These are phyloP conservation scores for Agrocybe pediades DNA, from an alignment of 768 basidiomycete genomes.

Conservation along the genomic window DNA sequence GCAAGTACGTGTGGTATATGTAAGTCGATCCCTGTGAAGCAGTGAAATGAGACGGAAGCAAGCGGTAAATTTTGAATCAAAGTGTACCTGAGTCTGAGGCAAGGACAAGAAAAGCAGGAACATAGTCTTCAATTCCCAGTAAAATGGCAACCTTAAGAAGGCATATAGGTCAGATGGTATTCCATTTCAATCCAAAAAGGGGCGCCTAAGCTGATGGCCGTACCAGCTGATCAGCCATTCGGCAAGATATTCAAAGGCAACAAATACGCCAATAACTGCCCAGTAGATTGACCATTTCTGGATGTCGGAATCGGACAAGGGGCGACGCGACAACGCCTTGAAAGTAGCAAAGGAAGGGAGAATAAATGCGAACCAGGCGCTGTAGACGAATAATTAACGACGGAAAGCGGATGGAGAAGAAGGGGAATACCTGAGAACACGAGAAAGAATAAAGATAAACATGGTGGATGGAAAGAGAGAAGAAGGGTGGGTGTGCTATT, in stretches of 20 bases:
- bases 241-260: slow-evolving; percentile 62
- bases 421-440: slow-evolving; percentile 44
- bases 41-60: slow-evolving; percentile 7
- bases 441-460: slow-evolving; percentile 52
- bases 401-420: not conserved
- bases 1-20: slow-evolving; percentile 59
- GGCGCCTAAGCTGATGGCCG: slow-evolving; percentile 18
- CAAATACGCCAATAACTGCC: slow-evolving; percentile 59
- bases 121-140: slow-evolving; percentile 72
- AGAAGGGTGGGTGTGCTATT: slow-evolving; percentile 10
- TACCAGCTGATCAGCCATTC: slow-evolving; percentile 72
- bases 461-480: slow-evolving; percentile 29
- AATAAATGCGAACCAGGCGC: slow-evolving; percentile 73
- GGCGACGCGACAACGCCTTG: slow-evolving; percentile 62
- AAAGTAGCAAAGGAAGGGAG: slow-evolving; percentile 66
- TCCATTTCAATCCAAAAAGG: slow-evolving; percentile 7
- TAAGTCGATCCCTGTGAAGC: slow-evolving; percentile 62
- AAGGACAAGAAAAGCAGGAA: slow-evolving; percentile 69
- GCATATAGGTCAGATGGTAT: slow-evolving; percentile 13
- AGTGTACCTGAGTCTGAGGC: slow-evolving; percentile 65
- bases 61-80: not conserved
- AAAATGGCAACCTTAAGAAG: slow-evolving; percentile 67
- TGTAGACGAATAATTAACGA: slow-evolving; percentile 22
- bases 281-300: slow-evolving; percentile 66
- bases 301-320: slow-evolving; percentile 51